phyloP scores from a whole-genome alignment of 192 early-diverging fungal species.

The Coemansia interrupta region DNA sequence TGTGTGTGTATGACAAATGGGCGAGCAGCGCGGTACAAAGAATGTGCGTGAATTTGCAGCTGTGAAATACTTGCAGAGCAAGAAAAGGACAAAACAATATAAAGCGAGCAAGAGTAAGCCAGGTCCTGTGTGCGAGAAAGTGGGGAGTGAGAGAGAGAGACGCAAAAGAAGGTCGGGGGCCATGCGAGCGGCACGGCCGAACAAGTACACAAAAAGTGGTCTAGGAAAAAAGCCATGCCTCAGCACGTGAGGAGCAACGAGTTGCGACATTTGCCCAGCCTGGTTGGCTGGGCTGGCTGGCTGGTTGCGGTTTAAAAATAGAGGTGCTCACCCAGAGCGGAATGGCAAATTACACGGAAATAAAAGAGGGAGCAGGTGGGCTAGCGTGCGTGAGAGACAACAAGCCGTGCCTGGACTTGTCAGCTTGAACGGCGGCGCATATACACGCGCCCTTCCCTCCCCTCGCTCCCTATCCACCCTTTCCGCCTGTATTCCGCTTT shows the following conservation, averaged over 20 bases:
- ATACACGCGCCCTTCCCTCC: too few relatives aligned
- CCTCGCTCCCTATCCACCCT: too few relatives aligned
- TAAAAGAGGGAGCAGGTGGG: constrained; percentile 4
- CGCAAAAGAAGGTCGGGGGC: not conserved
- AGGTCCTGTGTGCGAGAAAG: not conserved
- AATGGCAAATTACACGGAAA: not conserved
- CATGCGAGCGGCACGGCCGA: not conserved
- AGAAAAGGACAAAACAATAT: too few relatives aligned
- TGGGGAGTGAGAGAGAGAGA: not conserved
- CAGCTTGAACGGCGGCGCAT: too few relatives aligned
- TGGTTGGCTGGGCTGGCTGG: not conserved
- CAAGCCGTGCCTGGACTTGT: not conserved
- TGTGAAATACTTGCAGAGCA: too few relatives aligned
- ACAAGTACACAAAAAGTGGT: not conserved
- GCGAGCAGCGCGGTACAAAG: too few relatives aligned
- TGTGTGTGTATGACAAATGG: not conserved
- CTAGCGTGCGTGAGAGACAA: constrained; percentile 1
- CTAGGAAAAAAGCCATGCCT: too few relatives aligned
- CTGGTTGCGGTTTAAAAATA: not conserved
- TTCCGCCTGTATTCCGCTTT: too few relatives aligned
- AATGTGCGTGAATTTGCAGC: too few relatives aligned
- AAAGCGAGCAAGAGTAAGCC: too few relatives aligned
- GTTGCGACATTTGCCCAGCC: constrained; percentile 3
- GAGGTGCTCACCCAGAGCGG: too few relatives aligned
- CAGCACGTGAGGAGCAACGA: constrained; percentile 4